These are phyloP conservation scores for Phytophthora sp. DNA, from an alignment of 352 stramenopile genomes.

Conservation along the genomic window DNA sequence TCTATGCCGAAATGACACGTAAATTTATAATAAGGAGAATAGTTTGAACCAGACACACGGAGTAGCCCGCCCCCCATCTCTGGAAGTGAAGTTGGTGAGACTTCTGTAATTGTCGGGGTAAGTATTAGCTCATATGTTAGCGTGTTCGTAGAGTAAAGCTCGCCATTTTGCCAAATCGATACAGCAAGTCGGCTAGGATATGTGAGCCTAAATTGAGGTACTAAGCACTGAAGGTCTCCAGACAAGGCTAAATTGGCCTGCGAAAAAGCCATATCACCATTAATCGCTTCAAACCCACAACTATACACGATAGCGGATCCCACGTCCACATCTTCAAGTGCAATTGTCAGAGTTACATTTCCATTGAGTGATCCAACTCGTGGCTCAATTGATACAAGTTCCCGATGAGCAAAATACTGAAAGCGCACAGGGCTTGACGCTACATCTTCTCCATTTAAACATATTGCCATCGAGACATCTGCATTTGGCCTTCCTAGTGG, in stretches of 20 bases:
- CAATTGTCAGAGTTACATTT: slow-evolving; percentile 23
- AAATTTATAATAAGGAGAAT: slow-evolving; percentile 9
- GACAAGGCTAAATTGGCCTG: not conserved
- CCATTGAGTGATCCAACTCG: slow-evolving; percentile 17
- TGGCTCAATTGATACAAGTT: slow-evolving; percentile 39
- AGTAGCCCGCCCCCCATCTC: slow-evolving; percentile 20
- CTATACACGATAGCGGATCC: slow-evolving; percentile 11
- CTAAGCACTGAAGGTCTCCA: slow-evolving; percentile 16
- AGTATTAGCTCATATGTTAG: slow-evolving; percentile 31
- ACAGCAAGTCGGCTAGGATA: slow-evolving; percentile 15
- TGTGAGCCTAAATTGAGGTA: not conserved
- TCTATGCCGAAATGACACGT: slow-evolving; percentile 31
- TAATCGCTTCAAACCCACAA: slow-evolving; percentile 37
- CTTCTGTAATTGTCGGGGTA: slow-evolving; percentile 9
- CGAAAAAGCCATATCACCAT: slow-evolving; percentile 7
- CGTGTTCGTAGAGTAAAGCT: slow-evolving; percentile 35
- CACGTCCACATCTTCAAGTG: slow-evolving; percentile 20
- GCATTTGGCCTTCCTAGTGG: slow-evolving; percentile 10
- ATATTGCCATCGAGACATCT: slow-evolving; percentile 24
- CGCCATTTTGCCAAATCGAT: slow-evolving; percentile 42
- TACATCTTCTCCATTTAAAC: slow-evolving; percentile 35
- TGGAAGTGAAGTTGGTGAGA: slow-evolving; percentile 23
- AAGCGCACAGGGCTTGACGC: slow-evolving; percentile 19
- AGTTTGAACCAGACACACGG: slow-evolving; percentile 25
- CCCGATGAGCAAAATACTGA: slow-evolving; percentile 24